Base-by-base conservation (phyloP, 2,329 filamentous ascomycete species). In the Epichloe typhina region DNA sequence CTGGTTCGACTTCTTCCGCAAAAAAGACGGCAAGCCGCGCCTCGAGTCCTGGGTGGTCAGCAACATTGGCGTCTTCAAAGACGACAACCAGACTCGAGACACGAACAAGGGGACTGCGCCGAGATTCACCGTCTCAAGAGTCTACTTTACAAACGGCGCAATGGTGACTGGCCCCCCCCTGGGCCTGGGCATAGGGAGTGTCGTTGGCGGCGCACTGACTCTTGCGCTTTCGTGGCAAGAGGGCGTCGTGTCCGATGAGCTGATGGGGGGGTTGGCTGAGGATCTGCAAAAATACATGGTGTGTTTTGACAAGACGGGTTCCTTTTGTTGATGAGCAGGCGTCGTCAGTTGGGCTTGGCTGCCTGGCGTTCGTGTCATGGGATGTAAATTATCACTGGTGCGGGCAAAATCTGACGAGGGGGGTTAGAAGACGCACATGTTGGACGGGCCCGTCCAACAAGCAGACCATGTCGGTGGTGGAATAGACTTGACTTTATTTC, bases 151-250 rank as follows among this genome's bases (percentile, higher is more conserved):
- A 0, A 77, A 79, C 52, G 69, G 73, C 0, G 67, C 71, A 23
- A 68, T 67, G 52, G 63, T 71, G 4, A 62, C 65, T 1, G 71
- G 74, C 19, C 19, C 19, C 0, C 56, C 70, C 1, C 69, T 80
- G 3, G 61, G 59, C 1, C 52, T 79, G 23, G 77, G 71, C 52
- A 67, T 74, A 2, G 69, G 68, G 6, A 75, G 73, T n/a, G 68
- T 75, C 2, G 60, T 59, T 1, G 67, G 63, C 0, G 69, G 68
- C 0, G 59, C 60, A 0, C 54, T 80, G 44, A 66, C 62, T 1
- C 53, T 75, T n/a, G 64, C 65, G 0, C 43, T 77, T 9, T 71
- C 66, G 4, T 79, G 74, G 73, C 72, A 76, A 59, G 67, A 74
- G 13, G 67, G 64, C 0, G 61, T 70, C 5, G 59, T 78, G 2